Conservation (phyloP, 1,284 basidiomycete species). For the Melanopsichium pennsylvanicum region DNA sequence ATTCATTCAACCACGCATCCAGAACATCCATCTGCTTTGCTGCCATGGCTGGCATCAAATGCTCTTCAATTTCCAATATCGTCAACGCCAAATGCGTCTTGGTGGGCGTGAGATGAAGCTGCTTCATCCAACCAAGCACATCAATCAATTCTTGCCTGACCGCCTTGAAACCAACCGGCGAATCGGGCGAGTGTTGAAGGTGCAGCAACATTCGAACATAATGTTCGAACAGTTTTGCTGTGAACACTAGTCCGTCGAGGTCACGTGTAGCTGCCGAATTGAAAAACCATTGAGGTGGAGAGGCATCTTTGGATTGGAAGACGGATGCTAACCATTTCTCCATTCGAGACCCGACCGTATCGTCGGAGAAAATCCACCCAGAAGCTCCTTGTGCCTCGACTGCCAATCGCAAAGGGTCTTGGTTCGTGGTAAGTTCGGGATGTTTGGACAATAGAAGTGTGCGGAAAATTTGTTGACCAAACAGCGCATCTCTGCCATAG, state of each 20-base stretch:
- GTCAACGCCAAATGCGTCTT: slow-evolving; percentile 24
- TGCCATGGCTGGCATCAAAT: slow-evolving; percentile 23
- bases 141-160: slow-evolving; percentile 17
- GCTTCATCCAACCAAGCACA: slow-evolving; percentile 34
- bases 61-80: slow-evolving; percentile 36
- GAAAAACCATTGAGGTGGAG: not conserved
- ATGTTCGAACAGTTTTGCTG: slow-evolving; percentile 29
- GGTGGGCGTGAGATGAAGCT: slow-evolving; percentile 18
- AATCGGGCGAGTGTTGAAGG: slow-evolving; percentile 22
- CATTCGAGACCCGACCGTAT: slow-evolving; percentile 18
- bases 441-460: slow-evolving; percentile 31
- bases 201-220: slow-evolving; percentile 30
- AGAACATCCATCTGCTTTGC: slow-evolving; percentile 29
- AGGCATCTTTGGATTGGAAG: slow-evolving; percentile 2
- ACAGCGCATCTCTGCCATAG: slow-evolving; percentile 5
- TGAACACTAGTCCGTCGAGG: slow-evolving; percentile 17
- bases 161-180: not conserved
- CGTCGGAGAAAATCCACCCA: slow-evolving; percentile 31
- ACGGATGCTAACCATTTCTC: slow-evolving; percentile 34
- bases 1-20: slow-evolving; percentile 21
- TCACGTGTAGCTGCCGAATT: too few species aligned
- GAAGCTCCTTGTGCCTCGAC: slow-evolving; percentile 11
- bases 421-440: slow-evolving; percentile 15
- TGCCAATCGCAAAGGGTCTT: slow-evolving; percentile 11
- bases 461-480: slow-evolving; percentile 26